Percentiles rank a stretch among this genome's conserved stretches.
Conservation (phyloP, 1,284 basidiomycete genomes). For the Puccinia hordei region DNA sequence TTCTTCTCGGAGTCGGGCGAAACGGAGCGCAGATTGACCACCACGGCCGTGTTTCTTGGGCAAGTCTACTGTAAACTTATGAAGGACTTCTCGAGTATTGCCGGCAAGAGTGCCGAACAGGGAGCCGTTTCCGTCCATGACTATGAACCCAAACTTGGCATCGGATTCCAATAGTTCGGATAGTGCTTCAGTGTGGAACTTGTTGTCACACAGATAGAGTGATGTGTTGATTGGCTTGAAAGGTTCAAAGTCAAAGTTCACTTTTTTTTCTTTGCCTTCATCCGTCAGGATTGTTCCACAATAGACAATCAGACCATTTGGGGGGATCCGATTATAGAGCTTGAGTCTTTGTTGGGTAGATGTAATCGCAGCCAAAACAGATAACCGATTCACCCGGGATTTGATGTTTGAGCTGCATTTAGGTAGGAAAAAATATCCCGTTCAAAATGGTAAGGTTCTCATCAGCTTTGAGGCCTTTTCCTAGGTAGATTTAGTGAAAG, state of each 20-base stretch:
- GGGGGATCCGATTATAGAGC: slow-evolving; percentile 91
- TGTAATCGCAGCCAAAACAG: slow-evolving; percentile 95
- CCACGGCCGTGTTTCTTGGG: slow-evolving; percentile 98
- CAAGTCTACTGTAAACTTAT: slow-evolving; percentile 98
- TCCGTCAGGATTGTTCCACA: slow-evolving; percentile 93
- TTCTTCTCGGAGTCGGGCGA: slow-evolving; percentile 98
- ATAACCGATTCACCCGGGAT: slow-evolving; percentile 96
- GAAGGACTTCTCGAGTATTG: slow-evolving; percentile 93
- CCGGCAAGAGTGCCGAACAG: slow-evolving; percentile 94
- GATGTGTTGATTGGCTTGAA: slow-evolving; percentile 94
- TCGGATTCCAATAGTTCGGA: slow-evolving; percentile 96
- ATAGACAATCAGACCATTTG: slow-evolving; percentile 92
- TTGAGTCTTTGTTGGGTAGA: slow-evolving; percentile 98
- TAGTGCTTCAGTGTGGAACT: slow-evolving; percentile 98
- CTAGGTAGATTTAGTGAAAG: background rate
- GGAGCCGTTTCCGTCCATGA: slow-evolving; percentile 98
- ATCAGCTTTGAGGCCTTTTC: background rate
- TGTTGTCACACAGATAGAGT: slow-evolving; percentile 98
- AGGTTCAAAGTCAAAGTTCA: slow-evolving; percentile 86
- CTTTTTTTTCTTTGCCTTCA: slow-evolving; percentile 97
- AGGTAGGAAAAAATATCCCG: slow-evolving; percentile 42
- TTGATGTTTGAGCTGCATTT: slow-evolving; percentile 95
- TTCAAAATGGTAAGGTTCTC: background rate
- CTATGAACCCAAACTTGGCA: slow-evolving; percentile 97
- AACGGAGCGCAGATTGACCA: slow-evolving; percentile 99